These are phyloP conservation scores for Aspergillus ochraceoroseus DNA, from an alignment of 2,329 filamentous ascomycete genomes.

Conservation along the genomic window DNA sequence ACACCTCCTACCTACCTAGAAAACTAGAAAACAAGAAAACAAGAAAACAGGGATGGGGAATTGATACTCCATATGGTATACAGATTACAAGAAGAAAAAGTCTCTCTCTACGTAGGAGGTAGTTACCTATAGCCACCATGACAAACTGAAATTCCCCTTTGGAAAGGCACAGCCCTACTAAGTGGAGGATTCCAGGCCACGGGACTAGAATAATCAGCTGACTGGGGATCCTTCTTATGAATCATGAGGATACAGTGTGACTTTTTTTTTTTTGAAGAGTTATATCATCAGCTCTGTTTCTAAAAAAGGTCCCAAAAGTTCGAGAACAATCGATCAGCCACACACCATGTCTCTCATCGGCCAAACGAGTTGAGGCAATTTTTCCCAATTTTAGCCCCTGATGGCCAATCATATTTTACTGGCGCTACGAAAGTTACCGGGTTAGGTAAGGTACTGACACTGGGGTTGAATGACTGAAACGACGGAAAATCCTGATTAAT, in stretches of 20 bases:
- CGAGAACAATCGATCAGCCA: slow-evolving; percentile 1
- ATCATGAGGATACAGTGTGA: slow-evolving; percentile 5
- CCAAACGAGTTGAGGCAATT: slow-evolving; percentile 16
- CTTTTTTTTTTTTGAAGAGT: no score
- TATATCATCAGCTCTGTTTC: no score
- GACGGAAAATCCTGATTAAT: no score
- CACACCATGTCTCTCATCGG: slow-evolving; percentile 4
- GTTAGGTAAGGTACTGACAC: slow-evolving; percentile 8
- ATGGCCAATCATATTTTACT: slow-evolving; percentile 17
- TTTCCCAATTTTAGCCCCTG: slow-evolving; percentile 20
- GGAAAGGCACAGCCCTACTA: slow-evolving; percentile 19
- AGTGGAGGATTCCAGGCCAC: slow-evolving; percentile 19
- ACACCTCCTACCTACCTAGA: no score
- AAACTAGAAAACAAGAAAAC: neutral
- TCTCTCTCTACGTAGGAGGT: slow-evolving; percentile 4
- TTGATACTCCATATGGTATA: no score
- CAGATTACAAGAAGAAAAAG: neutral
- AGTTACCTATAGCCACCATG: slow-evolving; percentile 27
- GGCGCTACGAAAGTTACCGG: slow-evolving; percentile 10
- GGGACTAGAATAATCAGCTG: slow-evolving; percentile 20
- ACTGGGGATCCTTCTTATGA: slow-evolving; percentile 13
- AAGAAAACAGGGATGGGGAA: no score
- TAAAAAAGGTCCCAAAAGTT: neutral
- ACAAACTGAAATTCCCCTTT: slow-evolving; percentile 23
- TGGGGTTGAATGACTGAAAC: slow-evolving; percentile 2